Evolutionary conservation across 352 stramenopile genomes (phyloP).

Genomic region (Phytophthora pini): DNA sequence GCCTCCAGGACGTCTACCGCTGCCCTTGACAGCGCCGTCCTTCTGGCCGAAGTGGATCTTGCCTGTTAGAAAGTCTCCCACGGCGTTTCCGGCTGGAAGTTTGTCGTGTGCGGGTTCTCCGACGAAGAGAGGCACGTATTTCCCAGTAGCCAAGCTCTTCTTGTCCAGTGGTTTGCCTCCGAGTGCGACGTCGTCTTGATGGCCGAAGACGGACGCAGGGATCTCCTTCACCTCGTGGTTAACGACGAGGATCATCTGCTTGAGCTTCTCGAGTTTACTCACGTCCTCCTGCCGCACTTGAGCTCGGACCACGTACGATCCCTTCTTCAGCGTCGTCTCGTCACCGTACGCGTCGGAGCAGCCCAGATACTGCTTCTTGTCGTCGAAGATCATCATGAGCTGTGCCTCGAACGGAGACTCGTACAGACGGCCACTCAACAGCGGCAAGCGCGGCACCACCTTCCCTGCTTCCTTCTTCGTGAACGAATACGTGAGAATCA

Average conservation of each 20-base stretch:
- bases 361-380: constrained; percentile 93
- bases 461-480: constrained; percentile 85
- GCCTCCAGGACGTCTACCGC: constrained; percentile 63
- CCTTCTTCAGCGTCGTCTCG: constrained; percentile 87
- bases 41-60: constrained; percentile 83
- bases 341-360: constrained; percentile 88
- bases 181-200: constrained; percentile 72
- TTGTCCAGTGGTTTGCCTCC: constrained; percentile 64
- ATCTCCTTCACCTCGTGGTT: constrained; percentile 82
- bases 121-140: constrained; percentile 76
- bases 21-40: constrained; percentile 66
- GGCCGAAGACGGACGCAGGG: constrained; percentile 56
- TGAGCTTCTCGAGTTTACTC: constrained; percentile 82
- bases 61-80: constrained; percentile 72
- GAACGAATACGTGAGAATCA: constrained; percentile 92
- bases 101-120: constrained; percentile 79
- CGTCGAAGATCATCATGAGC: constrained; percentile 94
- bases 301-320: constrained; percentile 72
- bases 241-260: constrained; percentile 81
- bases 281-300: constrained; percentile 87
- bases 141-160: constrained; percentile 54
- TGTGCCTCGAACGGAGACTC: constrained; percentile 94
- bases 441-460: constrained; percentile 79
- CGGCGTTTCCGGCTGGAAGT: constrained; percentile 54
- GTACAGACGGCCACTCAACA: constrained; percentile 91